A percentile compares a stretch with the other conserved stretches of the same genome.
Evolutionary conservation across 768 basidiomycete genomes (phyloP).

Genomic region (Favolaschia claudopus): DNA sequence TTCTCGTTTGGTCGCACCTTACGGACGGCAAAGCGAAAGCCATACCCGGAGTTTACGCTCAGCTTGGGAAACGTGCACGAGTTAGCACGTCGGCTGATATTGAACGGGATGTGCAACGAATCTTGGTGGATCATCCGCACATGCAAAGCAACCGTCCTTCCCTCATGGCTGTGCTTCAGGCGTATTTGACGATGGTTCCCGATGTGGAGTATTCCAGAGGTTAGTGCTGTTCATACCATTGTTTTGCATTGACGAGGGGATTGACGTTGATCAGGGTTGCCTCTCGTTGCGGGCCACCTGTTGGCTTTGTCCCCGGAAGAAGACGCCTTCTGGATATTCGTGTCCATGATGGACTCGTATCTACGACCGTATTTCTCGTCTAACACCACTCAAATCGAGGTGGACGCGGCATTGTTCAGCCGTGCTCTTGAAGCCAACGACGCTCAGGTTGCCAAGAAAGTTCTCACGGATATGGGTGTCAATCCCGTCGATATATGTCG

Average conservation of each 20-base stretch:
- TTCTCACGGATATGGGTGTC: slow-evolving; percentile 72
- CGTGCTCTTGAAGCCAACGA: slow-evolving; percentile 74
- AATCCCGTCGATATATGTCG: slow-evolving; percentile 63
- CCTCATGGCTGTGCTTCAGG: slow-evolving; percentile 66
- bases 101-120: slow-evolving; percentile 61
- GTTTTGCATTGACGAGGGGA: neutral
- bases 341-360: slow-evolving; percentile 85
- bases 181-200: slow-evolving; percentile 86
- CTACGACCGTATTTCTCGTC: slow-evolving; percentile 80
- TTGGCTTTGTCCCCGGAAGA: slow-evolving; percentile 82
- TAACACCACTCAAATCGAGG: slow-evolving; percentile 69
- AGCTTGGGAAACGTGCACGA: slow-evolving; percentile 62
- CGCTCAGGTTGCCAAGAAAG: slow-evolving; percentile 63
- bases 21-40: slow-evolving; percentile 78
- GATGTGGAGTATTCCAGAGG: slow-evolving; percentile 76
- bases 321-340: slow-evolving; percentile 91
- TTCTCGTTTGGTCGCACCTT: slow-evolving; percentile 84
- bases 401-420: slow-evolving; percentile 76
- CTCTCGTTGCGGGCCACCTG: slow-evolving; percentile 75
- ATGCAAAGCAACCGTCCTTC: slow-evolving; percentile 64
- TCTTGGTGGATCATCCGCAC: slow-evolving; percentile 66
- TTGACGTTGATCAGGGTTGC: slow-evolving; percentile 56
- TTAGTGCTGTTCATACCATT: slow-evolving; percentile 35
- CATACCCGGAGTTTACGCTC: slow-evolving; percentile 73
- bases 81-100: slow-evolving; percentile 61